phyloP scores from a whole-genome alignment of 495 filamentous ascomycete species.

The Hyaloscypha hepaticicola region DNA sequence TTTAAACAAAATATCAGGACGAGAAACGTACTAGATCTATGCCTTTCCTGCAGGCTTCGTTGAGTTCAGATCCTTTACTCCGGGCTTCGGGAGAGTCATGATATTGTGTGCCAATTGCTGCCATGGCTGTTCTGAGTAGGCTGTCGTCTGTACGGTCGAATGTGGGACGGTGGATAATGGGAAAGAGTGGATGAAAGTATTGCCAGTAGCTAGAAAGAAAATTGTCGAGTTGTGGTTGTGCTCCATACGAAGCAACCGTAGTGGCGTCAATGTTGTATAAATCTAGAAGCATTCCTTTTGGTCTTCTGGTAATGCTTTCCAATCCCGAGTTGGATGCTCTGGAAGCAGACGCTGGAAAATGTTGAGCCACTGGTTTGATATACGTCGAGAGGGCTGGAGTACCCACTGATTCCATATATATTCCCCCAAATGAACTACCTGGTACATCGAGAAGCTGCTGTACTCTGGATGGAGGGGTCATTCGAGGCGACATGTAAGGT shows the following conservation, averaged over 20 bases:
- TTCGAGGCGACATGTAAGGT: slow-evolving; percentile 24
- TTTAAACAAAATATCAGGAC: not conserved
- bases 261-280: slow-evolving; percentile 2
- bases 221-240: slow-evolving; percentile 21
- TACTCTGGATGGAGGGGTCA: slow-evolving; percentile 15
- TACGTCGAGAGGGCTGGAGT: slow-evolving; percentile 31
- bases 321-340: slow-evolving; percentile 17
- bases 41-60: slow-evolving; percentile 22
- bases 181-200: slow-evolving; percentile 24
- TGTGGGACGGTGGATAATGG: slow-evolving; percentile 30
- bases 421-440: slow-evolving; percentile 15
- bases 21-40: slow-evolving; percentile 25
- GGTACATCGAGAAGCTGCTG: slow-evolving; percentile 27
- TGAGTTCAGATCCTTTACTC: slow-evolving; percentile 24
- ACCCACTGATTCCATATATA: slow-evolving; percentile 33
- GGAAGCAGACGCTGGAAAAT: slow-evolving; percentile 27
- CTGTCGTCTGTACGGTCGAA: slow-evolving; percentile 19
- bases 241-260: not conserved
- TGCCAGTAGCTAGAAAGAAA: slow-evolving; percentile 30
- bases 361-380: slow-evolving; percentile 29
- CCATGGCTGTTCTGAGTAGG: slow-evolving; percentile 28
- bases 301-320: slow-evolving; percentile 14
- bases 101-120: slow-evolving; percentile 32
- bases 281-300: slow-evolving; percentile 2
- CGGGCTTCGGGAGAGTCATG: slow-evolving; percentile 26